Evolutionary conservation across 139 green algal species (phyloP).

Genomic region (Eudorina sp.): DNA sequence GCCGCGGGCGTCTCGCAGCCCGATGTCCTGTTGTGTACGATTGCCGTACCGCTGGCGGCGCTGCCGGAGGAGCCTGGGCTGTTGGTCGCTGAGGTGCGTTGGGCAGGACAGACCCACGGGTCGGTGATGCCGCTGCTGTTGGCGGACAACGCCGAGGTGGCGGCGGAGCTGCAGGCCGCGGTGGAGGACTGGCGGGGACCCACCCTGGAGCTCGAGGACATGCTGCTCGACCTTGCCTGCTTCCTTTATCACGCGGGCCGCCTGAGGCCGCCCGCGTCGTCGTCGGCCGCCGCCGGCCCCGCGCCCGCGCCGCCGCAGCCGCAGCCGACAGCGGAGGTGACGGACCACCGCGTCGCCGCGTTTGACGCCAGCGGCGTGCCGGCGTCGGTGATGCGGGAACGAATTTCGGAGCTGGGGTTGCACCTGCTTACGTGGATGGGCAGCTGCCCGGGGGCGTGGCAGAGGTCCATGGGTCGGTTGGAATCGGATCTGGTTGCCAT

Average conservation of each 20-base stretch:
- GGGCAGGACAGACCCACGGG: not conserved
- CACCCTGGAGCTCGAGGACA: not conserved
- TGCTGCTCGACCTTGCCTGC: constrained; percentile 8
- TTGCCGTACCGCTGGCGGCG: not conserved
- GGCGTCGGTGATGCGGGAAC: not conserved
- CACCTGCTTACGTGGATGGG: constrained; percentile 2
- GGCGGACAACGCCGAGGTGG: not conserved
- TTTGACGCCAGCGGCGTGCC: not conserved
- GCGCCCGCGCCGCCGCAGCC: not conserved
- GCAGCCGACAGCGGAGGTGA: not conserved
- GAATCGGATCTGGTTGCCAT: not conserved
- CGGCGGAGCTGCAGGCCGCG: not conserved
- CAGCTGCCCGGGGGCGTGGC: not conserved
- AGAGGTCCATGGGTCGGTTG: not conserved
- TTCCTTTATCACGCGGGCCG: not conserved
- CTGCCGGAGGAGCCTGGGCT: not conserved
- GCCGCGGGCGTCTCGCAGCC: not conserved
- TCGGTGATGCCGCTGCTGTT: constrained; percentile 13
- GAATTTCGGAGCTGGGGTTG: not conserved
- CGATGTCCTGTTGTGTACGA: not conserved
- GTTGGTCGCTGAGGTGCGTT: constrained; percentile 1
- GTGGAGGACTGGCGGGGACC: constrained; percentile 1
- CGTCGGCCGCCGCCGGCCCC: too few relatives aligned
- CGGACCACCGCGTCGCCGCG: too few relatives aligned
- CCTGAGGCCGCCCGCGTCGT: not conserved